Percentiles rank a stretch among this genome's conserved stretches.
These are phyloP conservation scores for Pythium inflatum DNA, from an alignment of 352 stramenopile genomes.

Conservation along the genomic window DNA sequence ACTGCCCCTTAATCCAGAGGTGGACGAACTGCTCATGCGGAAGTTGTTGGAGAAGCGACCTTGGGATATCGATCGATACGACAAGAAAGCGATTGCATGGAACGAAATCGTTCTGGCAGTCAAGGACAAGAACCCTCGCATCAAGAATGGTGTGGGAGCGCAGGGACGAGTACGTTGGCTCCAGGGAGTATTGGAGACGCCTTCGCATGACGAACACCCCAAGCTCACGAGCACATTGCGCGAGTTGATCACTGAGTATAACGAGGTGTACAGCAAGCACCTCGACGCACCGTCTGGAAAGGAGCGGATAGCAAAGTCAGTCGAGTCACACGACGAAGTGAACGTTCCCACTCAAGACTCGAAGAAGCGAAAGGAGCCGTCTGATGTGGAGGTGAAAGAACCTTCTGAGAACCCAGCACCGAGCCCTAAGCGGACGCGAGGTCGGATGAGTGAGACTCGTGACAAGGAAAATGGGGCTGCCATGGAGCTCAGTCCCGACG, in stretches of 20 bases:
- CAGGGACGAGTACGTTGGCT: slow-evolving; percentile 6
- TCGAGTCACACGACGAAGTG: background rate
- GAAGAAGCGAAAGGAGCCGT: slow-evolving; percentile 18
- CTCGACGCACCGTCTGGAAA: background rate
- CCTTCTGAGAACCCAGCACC: background rate
- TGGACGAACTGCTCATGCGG: slow-evolving; percentile 11
- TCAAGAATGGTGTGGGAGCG: background rate
- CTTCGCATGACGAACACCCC: slow-evolving; percentile 1
- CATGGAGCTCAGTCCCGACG: background rate
- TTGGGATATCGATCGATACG: background rate
- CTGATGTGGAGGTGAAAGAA: background rate
- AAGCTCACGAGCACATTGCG: background rate
- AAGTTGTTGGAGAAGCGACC: slow-evolving; percentile 3
- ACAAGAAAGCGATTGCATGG: background rate
- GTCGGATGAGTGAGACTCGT: background rate
- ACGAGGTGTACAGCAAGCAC: background rate
- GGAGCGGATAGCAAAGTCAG: background rate
- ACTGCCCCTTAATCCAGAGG: slow-evolving; percentile 6
- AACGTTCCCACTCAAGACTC: background rate
- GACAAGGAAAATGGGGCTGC: background rate
- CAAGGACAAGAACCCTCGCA: background rate
- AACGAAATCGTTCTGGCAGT: background rate
- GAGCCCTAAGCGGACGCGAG: background rate
- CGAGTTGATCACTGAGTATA: background rate
- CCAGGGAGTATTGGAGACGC: background rate